Evolutionary conservation across 208 protist genomes (phyloP), one percentile per base, ranked within the genome.

Genomic region (Leishmania mexicana): DNA sequence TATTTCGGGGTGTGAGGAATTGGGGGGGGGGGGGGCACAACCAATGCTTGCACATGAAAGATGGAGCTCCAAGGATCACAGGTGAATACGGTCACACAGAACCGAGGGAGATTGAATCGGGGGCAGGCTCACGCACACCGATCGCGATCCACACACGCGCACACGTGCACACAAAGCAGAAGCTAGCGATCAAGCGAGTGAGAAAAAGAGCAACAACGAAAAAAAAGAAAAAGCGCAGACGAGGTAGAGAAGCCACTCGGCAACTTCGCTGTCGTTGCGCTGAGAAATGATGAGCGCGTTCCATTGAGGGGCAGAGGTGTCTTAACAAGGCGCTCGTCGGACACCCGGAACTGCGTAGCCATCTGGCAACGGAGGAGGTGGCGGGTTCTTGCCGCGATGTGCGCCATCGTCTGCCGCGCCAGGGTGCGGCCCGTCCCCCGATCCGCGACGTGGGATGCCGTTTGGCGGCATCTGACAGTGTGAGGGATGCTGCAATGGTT

Each of bases 341-440:
- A 8, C 70, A 28, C 70, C 17, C 11, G 8, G 28, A 51, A 17
- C 45, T 53, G 28, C 40, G 40, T 51, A 74, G 13, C n/a, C 42
- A 35, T 74, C 40, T 35, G 60, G 68, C 38, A 31, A 21, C 21
- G 75, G 75, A 68, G 60, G 75, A 6, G 75, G 73, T 45, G 73
- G 75, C 42, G 75, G 75, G 21, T 62, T 62, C 38, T 35, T 78
- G 28, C 38, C 51, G 49, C 74, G 49, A 60, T 31, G 53, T 49
- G n/a, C 53, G 51, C 53, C 15, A 3, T 31, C 53, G n/a, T 42
- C 24, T 40, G 53, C 31, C 19, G 15, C 51, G 35, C 47, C 51
- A 62, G 51, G 45, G 11, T 24, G 73, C n/a, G n/a, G 31, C 51
- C n/a, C 73, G 31, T 62, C 73, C 11, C 21, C 73, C 54, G 40